These are phyloP conservation scores for Bisporella sp. DNA, from an alignment of 2,329 filamentous ascomycete species.

Conservation along the genomic window DNA sequence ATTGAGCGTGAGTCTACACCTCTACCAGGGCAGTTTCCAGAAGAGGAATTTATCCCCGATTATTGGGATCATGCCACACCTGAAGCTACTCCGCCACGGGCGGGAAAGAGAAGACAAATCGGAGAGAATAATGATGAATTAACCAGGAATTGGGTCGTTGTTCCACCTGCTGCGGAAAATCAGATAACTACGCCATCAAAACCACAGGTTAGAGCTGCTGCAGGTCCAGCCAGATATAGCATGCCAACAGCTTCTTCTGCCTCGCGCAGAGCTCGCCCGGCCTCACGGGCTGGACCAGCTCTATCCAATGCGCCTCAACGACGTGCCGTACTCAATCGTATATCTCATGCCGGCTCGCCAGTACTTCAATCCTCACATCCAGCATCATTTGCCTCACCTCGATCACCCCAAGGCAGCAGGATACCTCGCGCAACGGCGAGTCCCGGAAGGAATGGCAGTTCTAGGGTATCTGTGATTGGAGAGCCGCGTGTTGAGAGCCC, in stretches of 20 bases:
- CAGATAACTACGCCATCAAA: conserved; percentile 7
- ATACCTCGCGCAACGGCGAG: conserved; percentile 13
- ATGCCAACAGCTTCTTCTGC: conserved; percentile 21
- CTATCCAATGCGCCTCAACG: not conserved
- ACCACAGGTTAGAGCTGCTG: conserved; percentile 7
- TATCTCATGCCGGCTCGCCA: conserved; percentile 42
- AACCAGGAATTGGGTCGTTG: conserved; percentile 65
- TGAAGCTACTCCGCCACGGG: conserved; percentile 31
- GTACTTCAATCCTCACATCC: conserved; percentile 34
- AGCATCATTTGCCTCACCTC: conserved; percentile 47
- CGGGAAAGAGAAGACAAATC: conserved; percentile 42
- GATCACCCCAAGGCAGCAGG: conserved; percentile 30
- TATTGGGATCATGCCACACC: conserved; percentile 32
- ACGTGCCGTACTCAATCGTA: conserved; percentile 27
- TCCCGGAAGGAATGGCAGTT: not conserved
- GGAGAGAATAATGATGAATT: conserved; percentile 46
- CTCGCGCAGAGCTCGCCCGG: conserved; percentile 6
- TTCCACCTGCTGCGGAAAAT: conserved; percentile 29
- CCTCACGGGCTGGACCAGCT: conserved; percentile 18
- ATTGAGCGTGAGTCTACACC: conserved; percentile 30
- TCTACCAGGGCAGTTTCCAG: conserved; percentile 47
- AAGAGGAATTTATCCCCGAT: conserved; percentile 38
- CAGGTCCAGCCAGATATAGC: conserved; percentile 15
- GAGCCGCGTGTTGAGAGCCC: not conserved
- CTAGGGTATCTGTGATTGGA: not conserved